Evolutionary conservation across 352 stramenopile genomes (phyloP).

Genomic region (Phytopythium mirpurense): DNA sequence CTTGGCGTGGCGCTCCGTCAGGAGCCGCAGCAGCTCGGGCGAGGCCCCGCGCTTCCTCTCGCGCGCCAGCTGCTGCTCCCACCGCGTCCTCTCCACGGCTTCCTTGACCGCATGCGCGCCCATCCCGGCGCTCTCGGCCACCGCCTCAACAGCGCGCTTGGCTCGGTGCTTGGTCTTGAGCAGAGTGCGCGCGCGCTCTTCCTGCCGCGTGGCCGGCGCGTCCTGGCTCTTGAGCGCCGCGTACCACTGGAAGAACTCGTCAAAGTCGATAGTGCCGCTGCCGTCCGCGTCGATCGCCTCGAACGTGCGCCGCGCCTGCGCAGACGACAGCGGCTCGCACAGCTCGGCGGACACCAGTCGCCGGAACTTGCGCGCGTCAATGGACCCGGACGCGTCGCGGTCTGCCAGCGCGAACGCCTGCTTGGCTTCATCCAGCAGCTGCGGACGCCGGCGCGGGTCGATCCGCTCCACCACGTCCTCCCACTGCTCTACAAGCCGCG

Average conservation of each 20-base stretch:
- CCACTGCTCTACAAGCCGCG: slow-evolving; percentile 10
- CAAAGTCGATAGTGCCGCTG: slow-evolving; percentile 39
- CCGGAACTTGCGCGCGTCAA: slow-evolving; percentile 31
- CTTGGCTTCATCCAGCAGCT: slow-evolving; percentile 23
- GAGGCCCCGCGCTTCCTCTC: slow-evolving; percentile 27
- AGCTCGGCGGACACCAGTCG: slow-evolving; percentile 26
- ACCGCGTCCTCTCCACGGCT: slow-evolving; percentile 13
- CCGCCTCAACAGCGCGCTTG: slow-evolving; percentile 13
- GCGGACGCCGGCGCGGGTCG: slow-evolving; percentile 31
- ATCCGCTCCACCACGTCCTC: slow-evolving; percentile 33
- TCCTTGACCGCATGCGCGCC: slow-evolving; percentile 16
- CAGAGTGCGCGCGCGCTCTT: slow-evolving; percentile 25
- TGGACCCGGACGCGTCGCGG: slow-evolving; percentile 26
- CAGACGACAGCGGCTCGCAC: slow-evolving; percentile 34
- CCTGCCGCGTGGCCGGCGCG: slow-evolving; percentile 22
- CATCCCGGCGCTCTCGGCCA: slow-evolving; percentile 11
- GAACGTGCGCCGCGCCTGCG: slow-evolving; percentile 24
- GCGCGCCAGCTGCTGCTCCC: slow-evolving; percentile 18
- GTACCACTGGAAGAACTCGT: slow-evolving; percentile 52
- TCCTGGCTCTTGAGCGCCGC: slow-evolving; percentile 44
- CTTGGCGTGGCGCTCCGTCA: slow-evolving; percentile 33
- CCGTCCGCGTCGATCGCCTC: slow-evolving; percentile 28
- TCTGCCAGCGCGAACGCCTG: slow-evolving; percentile 28
- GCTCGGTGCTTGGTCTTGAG: slow-evolving; percentile 29
- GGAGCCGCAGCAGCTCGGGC: slow-evolving; percentile 25